Conservation (phyloP, 2,329 filamentous ascomycete genomes). For the Pseudopithomyces chartarum region DNA sequence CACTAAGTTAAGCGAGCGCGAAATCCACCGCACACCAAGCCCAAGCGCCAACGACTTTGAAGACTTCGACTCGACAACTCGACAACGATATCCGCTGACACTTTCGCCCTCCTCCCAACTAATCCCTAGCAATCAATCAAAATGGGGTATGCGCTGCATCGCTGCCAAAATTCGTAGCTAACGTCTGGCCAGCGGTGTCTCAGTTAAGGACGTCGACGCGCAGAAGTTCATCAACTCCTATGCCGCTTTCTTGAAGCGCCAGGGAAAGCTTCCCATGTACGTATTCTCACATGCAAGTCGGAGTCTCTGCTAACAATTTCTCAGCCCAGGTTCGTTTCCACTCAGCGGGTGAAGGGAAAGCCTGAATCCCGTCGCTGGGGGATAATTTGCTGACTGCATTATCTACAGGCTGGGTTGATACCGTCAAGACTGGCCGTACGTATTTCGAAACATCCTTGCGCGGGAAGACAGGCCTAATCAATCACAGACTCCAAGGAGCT, state of each 20-base stretch:
- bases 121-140: constrained; percentile 59
- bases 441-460: constrained; percentile 8
- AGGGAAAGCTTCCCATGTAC: constrained; percentile 83
- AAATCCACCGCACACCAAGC: background rate
- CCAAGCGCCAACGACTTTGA: background rate
- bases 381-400: constrained; percentile 52
- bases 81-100: constrained; percentile 8
- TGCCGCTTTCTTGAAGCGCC: constrained; percentile 88
- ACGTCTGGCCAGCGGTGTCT: constrained; percentile 62
- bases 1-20: background rate
- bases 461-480: constrained; percentile 18
- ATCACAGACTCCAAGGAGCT: constrained; percentile 82
- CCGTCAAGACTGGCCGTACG: constrained; percentile 86
- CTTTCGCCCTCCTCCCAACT: constrained; percentile 9
- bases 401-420: constrained; percentile 94
- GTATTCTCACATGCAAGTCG: constrained; percentile 11
- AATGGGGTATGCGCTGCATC: constrained; percentile 56
- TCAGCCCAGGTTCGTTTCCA: constrained; percentile 69
- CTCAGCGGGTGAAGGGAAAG: constrained; percentile 47
- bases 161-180: too few relatives aligned
- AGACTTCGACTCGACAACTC: constrained; percentile 14
- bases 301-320: constrained; percentile 25
- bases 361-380: constrained; percentile 62
- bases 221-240: constrained; percentile 90
- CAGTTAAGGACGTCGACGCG: constrained; percentile 85